These are phyloP conservation scores for Syzygium jambos DNA, from an alignment of 345 rosid genomes.

Conservation along the genomic window DNA sequence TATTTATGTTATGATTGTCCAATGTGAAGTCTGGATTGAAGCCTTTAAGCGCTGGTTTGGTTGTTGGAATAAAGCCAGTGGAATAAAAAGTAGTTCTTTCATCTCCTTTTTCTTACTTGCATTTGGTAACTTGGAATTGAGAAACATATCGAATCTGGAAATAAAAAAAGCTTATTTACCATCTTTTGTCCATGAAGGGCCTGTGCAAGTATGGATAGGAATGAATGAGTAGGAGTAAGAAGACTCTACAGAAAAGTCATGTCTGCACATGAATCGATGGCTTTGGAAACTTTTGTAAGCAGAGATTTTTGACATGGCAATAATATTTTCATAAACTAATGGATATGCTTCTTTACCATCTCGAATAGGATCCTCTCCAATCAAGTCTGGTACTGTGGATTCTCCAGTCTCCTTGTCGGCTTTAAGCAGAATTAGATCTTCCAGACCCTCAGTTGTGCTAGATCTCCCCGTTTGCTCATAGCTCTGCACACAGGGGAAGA, in stretches of 20 bases:
- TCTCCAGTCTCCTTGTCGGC: background rate
- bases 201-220: background rate
- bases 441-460: background rate
- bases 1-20: too few relatives aligned
- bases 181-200: background rate
- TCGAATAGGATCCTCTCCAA: background rate
- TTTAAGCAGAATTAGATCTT: background rate
- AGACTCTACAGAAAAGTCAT: background rate
- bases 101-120: background rate
- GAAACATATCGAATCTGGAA: background rate
- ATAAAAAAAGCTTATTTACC: background rate
- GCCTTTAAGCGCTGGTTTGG: background rate
- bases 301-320: background rate
- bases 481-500: too few relatives aligned
- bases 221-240: background rate
- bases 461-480: background rate
- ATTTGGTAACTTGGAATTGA: background rate
- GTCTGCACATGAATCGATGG: background rate
- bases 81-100: background rate
- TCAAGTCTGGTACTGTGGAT: background rate
- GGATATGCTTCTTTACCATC: too few relatives aligned
- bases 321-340: too few relatives aligned
- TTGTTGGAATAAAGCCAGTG: background rate
- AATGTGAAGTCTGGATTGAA: too few relatives aligned
- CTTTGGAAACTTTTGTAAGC: background rate